Evolutionary conservation across 2,329 filamentous ascomycete genomes (phyloP), one percentile per base, ranked within the genome.

Genomic region (Pseudocercospora eumusae): DNA sequence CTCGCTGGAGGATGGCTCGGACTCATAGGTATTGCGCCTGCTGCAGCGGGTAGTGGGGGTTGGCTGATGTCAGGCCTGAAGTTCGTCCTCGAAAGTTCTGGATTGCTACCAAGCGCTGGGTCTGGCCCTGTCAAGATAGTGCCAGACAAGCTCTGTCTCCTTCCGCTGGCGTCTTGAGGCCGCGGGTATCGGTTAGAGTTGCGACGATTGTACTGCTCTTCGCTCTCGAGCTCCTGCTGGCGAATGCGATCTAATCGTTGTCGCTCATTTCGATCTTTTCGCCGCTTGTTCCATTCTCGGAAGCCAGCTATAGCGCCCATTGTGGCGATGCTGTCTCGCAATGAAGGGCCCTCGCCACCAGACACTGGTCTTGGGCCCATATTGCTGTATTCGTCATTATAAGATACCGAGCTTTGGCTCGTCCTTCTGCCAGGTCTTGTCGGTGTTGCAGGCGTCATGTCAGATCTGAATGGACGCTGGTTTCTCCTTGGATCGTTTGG

Each of bases 161-260:
- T 64, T 18, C 69, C 62, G 40, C 64, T 68, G 2, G 68, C 66
- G 59, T 73, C 69, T 52, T 70, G 68, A 27, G 68, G 64, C 25
- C 66, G 64, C 13, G 70, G 71, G 56, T 74, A 74, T 45, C 69
- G 67, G 47, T 64, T 60, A 1, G 70, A 70, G 33, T 69, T 70
- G 18, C 72, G 71, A 11, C 72, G 70, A 50, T 75, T 75, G 64
- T 70, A 75, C n/a, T 73, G 67, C 42, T 74, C 71, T 27, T 75
- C 74, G n/a, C 78, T 77, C 21, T 78, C 72, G n/a, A 79, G 75
- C 11, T 80, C 77, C 64, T 80, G 81, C 63, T 76, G 78, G 57
- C 79, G 79, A 61, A 83, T 75, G 49, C 79, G 79, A 56, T 83
- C 84, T 4, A 90, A 83, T 21, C 86, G 84, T 57, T 86, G 82